Percentiles rank a stretch among this genome's conserved stretches.
phyloP scores from a whole-genome alignment of 352 stramenopile genomes.

The Globisporangium camurandrum region DNA sequence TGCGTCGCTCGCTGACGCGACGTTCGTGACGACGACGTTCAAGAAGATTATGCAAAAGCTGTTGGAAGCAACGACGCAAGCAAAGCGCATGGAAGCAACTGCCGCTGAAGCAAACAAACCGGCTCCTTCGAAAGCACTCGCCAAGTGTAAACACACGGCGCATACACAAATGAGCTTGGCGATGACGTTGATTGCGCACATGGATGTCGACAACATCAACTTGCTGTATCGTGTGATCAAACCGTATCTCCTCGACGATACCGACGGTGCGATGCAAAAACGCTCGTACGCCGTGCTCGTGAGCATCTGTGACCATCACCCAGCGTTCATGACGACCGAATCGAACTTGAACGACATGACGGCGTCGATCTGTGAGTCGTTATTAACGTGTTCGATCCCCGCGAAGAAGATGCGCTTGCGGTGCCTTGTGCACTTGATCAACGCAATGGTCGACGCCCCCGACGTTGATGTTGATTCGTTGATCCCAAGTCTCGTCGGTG shows the following conservation, averaged over 20 bases:
- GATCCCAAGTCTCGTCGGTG: slow-evolving; percentile 88
- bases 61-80: slow-evolving; percentile 73
- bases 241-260: slow-evolving; percentile 82
- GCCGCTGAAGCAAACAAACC: slow-evolving; percentile 21
- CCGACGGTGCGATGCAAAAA: slow-evolving; percentile 85
- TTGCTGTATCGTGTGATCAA: slow-evolving; percentile 86
- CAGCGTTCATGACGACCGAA: slow-evolving; percentile 65
- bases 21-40: slow-evolving; percentile 66
- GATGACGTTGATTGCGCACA: slow-evolving; percentile 66
- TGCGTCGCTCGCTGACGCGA: slow-evolving; percentile 57
- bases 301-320: slow-evolving; percentile 80
- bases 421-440: slow-evolving; percentile 78
- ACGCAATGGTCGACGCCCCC: slow-evolving; percentile 67
- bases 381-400: slow-evolving; percentile 92
- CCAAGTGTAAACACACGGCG: slow-evolving; percentile 50
- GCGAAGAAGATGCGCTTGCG: slow-evolving; percentile 94
- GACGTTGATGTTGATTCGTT: slow-evolving; percentile 75
- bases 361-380: slow-evolving; percentile 90
- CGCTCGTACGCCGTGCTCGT: slow-evolving; percentile 82
- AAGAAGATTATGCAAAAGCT: slow-evolving; percentile 88
- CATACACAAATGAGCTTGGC: slow-evolving; percentile 77
- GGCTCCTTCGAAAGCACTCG: slow-evolving; percentile 29
- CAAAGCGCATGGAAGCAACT: slow-evolving; percentile 49
- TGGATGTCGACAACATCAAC: slow-evolving; percentile 67
- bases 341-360: slow-evolving; percentile 89